Conservation (phyloP, 192 early-diverging fungal species). For the Entomortierella parvispora region DNA sequence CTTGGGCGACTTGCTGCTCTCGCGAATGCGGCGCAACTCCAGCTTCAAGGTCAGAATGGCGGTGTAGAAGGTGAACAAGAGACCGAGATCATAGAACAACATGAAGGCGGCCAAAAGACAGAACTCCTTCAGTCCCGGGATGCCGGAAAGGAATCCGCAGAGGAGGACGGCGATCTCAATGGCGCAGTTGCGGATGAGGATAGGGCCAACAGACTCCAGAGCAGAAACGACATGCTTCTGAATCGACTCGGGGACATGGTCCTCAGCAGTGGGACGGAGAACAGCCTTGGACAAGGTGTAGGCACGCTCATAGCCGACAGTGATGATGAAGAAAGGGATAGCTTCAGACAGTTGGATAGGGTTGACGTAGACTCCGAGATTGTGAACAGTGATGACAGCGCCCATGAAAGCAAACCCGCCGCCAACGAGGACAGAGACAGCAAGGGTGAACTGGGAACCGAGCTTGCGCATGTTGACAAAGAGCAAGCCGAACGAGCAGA, state of each 20-base stretch:
- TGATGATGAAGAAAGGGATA: conserved; percentile 90
- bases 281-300: conserved; percentile 85
- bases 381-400: conserved; percentile 74
- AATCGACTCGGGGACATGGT: conserved; percentile 39
- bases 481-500: conserved; percentile 80
- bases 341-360: conserved; percentile 81
- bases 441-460: conserved; percentile 83
- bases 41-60: conserved; percentile 89
- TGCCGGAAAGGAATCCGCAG: conserved; percentile 79
- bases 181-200: conserved; percentile 79
- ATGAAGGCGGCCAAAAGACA: conserved; percentile 84
- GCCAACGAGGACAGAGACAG: conserved; percentile 71
- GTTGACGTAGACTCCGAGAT: conserved; percentile 75
- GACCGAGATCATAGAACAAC: conserved; percentile 81
- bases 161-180: conserved; percentile 85
- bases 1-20: conserved; percentile 42
- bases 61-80: conserved; percentile 88
- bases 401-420: conserved; percentile 83
- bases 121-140: conserved; percentile 82
- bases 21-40: conserved; percentile 67
- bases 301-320: conserved; percentile 91
- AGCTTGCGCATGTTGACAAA: conserved; percentile 87
- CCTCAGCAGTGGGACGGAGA: conserved; percentile 56
- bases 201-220: conserved; percentile 69
- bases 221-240: conserved; percentile 70